Conservation (phyloP, 768 basidiomycete species). For the Phanerochaete carnosa region DNA sequence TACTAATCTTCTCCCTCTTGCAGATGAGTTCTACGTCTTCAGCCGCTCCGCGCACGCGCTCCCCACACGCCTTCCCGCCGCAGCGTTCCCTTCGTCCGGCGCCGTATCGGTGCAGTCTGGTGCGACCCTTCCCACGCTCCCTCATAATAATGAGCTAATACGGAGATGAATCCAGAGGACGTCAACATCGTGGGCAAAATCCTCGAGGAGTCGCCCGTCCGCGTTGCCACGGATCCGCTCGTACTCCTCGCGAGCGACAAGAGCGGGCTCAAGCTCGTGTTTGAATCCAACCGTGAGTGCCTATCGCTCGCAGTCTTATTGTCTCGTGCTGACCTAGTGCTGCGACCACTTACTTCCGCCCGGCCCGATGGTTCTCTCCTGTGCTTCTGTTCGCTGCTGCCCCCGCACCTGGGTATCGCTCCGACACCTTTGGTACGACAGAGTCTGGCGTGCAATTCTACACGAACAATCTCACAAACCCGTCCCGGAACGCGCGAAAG, state of each 20-base stretch:
- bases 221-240: constrained; percentile 31
- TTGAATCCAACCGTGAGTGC: constrained; percentile 70
- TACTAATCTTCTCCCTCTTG: no score
- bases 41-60: constrained; percentile 32
- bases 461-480: constrained; percentile 51
- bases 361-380: no score
- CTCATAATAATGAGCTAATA: not conserved
- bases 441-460: constrained; percentile 79
- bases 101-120: no score
- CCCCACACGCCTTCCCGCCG: constrained; percentile 46
- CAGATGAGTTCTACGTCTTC: constrained; percentile 69
- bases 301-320: not conserved
- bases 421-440: constrained; percentile 22
- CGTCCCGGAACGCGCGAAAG: constrained; percentile 55
- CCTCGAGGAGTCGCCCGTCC: constrained; percentile 2
- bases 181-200: constrained; percentile 34
- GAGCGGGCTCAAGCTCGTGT: constrained; percentile 57
- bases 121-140: no score
- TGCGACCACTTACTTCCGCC: no score
- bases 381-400: no score
- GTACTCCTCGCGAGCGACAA: constrained; percentile 52
- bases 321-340: no score
- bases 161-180: not conserved
- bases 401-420: no score
- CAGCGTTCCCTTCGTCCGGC: no score